Evolutionary conservation across 1,139 yeast species (phyloP), one percentile per base, ranked within the genome.

Genomic region (Scheffersomyces quercinus): DNA sequence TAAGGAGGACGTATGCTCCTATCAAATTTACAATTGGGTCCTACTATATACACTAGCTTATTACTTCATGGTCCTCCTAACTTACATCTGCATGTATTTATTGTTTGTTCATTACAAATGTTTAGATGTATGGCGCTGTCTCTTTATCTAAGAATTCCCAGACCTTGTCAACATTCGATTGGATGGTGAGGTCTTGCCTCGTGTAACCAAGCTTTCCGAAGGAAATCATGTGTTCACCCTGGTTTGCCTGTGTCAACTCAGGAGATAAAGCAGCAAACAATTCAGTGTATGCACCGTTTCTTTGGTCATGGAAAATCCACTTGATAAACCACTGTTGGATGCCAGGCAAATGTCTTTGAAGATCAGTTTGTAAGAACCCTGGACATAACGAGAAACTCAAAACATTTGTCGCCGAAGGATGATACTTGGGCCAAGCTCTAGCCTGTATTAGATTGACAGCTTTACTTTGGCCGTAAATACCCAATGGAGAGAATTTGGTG

Each of bases 401-500:
- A 28, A 76, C 65, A 4, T 41, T 41, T n/a, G 51, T 47, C 1
- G 60, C 51, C 3, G 59, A 60, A 4, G 64, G 59, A 45, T 75
- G 70, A 32, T 58, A 51, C 20, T 56, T 52, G 2, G 73, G 60
- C 75, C 79, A 77, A 9, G 66, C 60, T n/a, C 65, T 58, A 0
- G 79, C 69, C 49, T 73, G 77, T 38, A 67, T 61, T 16, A 72
- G 57, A 45, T 69, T 67, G 33, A 70, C 65, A 2, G 80, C 78
- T 58, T 80, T 80, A 32, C 79, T 68, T 52, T 77, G 81, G 0
- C 77, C 81, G 50, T 75, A 75, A 16, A 48, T 28, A 11, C 36
- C 41, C 36, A 38, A 33, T 31, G 20, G 10, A 5, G 15, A 11
- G 7, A 32, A 20, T 3, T 48, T 39, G 1, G 48, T 29, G 9